Evolutionary conservation across 2,329 filamentous ascomycete genomes (phyloP), one percentile per base, ranked within the genome.

Genomic region (Fusarium staphyleae): DNA sequence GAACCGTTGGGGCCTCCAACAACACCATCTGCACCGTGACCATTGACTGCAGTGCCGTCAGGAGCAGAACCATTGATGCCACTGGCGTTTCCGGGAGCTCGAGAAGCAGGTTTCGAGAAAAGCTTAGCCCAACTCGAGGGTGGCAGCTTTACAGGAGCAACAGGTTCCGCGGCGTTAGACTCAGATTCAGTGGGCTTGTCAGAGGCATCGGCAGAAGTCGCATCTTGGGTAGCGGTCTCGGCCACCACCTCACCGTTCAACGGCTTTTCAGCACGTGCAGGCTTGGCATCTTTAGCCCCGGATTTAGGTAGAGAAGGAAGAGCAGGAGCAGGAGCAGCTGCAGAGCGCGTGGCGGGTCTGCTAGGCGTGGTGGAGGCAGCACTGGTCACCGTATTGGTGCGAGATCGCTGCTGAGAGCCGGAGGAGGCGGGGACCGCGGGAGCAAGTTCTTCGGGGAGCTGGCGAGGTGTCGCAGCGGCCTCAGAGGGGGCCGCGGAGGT

Each of bases 261-360:
- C n/a, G 53, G 55, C 62, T 66, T 66, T 57, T 68, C 65, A 56
- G 65, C 55, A 26, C 40, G 56, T 30, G 63, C 56, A 15, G 68
- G 43, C 37, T 72, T 69, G 37, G 63, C 35, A 39, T 69, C 68
- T 56, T 71, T 75, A 24, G 67, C 66, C 9, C 55, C 56, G 18
- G 57, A 60, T 66, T 78, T 81, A 6, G 80, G 78, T 8, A 81
- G 62, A 28, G 70, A 75, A 7, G 81, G 81, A 16, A 83, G 54
- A n/a, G 79, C 72, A 3, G 80, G 79, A 34, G 78, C 60, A 2
- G 76, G 77, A 18, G 63, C 75, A 5, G 73, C 65, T 15, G 73
- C 70, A 12, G 74, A 55, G 8, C 75, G 76, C 19, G 60, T 39
- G 12, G 60, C 32, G 60, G 64, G 32, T 61, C 66, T 37, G 63